Evolutionary conservation across 2,329 filamentous ascomycete genomes (phyloP).

Genomic region (Colletotrichum sp.): DNA sequence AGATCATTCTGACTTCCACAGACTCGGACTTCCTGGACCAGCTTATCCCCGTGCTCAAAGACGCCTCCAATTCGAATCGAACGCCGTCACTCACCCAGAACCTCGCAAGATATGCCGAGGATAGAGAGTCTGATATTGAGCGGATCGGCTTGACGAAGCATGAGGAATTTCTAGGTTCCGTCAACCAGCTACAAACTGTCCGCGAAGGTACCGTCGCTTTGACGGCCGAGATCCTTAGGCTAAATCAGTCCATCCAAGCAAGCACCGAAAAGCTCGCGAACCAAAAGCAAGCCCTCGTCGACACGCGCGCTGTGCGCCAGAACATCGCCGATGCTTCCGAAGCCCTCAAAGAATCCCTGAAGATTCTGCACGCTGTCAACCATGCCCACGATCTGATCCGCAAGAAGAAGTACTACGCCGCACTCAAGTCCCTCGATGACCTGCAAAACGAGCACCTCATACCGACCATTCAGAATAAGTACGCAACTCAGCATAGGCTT

Average conservation of each 20-base stretch:
- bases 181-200: conserved; percentile 91
- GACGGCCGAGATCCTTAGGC: conserved; percentile 86
- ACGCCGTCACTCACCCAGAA: conserved; percentile 77
- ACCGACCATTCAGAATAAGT: conserved; percentile 75
- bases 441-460: conserved; percentile 92
- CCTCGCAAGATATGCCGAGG: conserved; percentile 80
- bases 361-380: conserved; percentile 91
- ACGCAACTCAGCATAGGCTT: conserved; percentile 92
- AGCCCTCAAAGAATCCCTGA: conserved; percentile 87
- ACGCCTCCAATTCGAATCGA: conserved; percentile 79
- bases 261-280: conserved; percentile 94
- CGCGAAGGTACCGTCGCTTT: conserved; percentile 88
- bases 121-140: conserved; percentile 91
- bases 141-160: conserved; percentile 94
- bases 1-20: conserved; percentile 93
- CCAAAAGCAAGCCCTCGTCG: conserved; percentile 93
- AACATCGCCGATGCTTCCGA: conserved; percentile 94
- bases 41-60: conserved; percentile 90
- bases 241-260: conserved; percentile 93
- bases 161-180: conserved; percentile 92
- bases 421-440: conserved; percentile 91
- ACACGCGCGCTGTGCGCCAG: conserved; percentile 88
- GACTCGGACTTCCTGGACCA: conserved; percentile 96
- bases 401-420: conserved; percentile 95
- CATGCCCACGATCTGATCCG: conserved; percentile 90